phyloP scores from a whole-genome alignment of 1,284 basidiomycete genomes.

The Pseudozyma hubeiensis region DNA sequence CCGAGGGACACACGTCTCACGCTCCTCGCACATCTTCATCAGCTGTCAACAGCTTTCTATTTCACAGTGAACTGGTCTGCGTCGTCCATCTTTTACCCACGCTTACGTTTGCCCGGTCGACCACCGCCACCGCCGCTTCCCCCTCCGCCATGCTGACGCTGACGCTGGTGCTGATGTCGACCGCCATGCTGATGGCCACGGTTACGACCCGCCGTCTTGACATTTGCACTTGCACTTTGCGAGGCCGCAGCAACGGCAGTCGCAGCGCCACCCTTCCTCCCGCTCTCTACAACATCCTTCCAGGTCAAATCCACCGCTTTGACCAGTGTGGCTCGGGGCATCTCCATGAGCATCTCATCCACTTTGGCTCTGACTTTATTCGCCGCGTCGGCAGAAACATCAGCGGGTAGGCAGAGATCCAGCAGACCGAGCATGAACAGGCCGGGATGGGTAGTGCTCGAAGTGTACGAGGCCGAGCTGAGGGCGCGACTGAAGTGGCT shows the following conservation, averaged over 20 bases:
- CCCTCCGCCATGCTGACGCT: background rate
- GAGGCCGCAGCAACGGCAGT: background rate
- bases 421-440: slow-evolving; percentile 27
- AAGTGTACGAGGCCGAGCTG: slow-evolving; percentile 1
- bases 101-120: slow-evolving; percentile 17
- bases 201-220: background rate
- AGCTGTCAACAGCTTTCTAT: too few relatives aligned
- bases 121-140: background rate
- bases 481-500: background rate
- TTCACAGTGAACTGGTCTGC: too few relatives aligned
- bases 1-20: too few relatives aligned
- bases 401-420: slow-evolving; percentile 6
- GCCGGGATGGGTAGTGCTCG: slow-evolving; percentile 12
- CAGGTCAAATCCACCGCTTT: slow-evolving; percentile 30
- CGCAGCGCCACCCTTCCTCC: slow-evolving; percentile 7
- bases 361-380: slow-evolving; percentile 3
- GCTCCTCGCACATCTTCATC: too few relatives aligned
- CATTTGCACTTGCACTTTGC: background rate
- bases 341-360: slow-evolving; percentile 24
- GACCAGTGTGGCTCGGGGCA: slow-evolving; percentile 12
- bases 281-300: slow-evolving; percentile 23
- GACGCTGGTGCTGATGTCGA: slow-evolving; percentile 9
- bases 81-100: background rate
- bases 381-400: background rate
- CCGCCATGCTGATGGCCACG: slow-evolving; percentile 1